Percentiles rank a stretch among this genome's conserved stretches.
Evolutionary conservation across 768 basidiomycete species (phyloP).

Genomic region (Dioszegia aurantiaca): DNA sequence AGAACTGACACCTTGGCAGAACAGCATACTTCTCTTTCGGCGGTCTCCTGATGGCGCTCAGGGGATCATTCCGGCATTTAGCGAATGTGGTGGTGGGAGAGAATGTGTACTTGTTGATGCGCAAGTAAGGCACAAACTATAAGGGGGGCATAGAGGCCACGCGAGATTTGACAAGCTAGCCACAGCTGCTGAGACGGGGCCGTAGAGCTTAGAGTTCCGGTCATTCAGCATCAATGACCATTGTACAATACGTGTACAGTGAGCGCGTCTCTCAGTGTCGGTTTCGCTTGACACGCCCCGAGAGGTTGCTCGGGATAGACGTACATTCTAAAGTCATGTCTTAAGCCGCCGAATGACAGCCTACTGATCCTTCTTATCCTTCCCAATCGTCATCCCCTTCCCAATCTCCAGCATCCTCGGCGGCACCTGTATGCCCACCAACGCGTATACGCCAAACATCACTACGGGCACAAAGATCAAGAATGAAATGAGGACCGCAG

Average conservation of each 20-base stretch:
- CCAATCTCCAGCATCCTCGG: conserved; percentile 50
- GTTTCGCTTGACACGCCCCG: no score
- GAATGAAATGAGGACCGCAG: conserved; percentile 42
- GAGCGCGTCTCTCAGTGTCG: no score
- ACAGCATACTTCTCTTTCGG: conserved; percentile 97
- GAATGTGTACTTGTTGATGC: conserved; percentile 81
- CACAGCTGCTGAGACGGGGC: no score
- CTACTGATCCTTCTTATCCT: conserved; percentile 50
- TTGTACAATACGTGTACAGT: no score
- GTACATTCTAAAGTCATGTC: no score
- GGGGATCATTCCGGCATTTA: conserved; percentile 89
- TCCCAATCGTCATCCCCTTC: conserved; percentile 36
- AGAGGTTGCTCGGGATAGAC: no score
- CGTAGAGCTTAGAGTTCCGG: no score
- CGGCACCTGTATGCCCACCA: conserved; percentile 49
- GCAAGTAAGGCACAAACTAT: conserved; percentile 56
- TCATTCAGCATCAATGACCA: no score
- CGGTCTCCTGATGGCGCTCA: conserved; percentile 87
- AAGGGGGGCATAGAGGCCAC: no score
- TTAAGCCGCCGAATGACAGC: no score
- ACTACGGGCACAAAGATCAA: conserved; percentile 45
- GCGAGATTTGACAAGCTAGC: no score
- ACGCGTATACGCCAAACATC: conserved; percentile 34
- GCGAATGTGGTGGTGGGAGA: conserved; percentile 88
- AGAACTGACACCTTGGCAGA: conserved; percentile 55